Evolutionary conservation across 2,329 filamentous ascomycete species (phyloP), one percentile per base, ranked within the genome.

Genomic region (Diplodia corticola): DNA sequence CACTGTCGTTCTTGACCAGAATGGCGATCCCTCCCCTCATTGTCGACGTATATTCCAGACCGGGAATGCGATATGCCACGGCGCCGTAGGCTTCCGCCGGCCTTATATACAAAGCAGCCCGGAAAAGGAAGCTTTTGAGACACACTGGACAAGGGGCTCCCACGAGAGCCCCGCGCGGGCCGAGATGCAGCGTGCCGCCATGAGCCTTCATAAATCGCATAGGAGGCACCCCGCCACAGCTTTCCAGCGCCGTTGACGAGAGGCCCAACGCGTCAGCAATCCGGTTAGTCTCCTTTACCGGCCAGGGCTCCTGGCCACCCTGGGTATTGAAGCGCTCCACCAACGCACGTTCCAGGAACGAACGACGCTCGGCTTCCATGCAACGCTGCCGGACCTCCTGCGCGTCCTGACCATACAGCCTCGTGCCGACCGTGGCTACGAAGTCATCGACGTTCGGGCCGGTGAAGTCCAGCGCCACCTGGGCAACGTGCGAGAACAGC

Each of bases 261-360:
- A 61, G 26, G 0, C 44, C 40, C 44, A 61, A 10, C 6, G 44
- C 57, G 2, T 37, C 9, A 4, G 57, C 57, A 15, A 61, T 50
- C n/a, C 10, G 4, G n/a, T 54, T 6, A 3, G 26, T 54, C n/a
- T 13, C 13, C 12, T 35, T n/a, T 4, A 20, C 17, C 40, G 3
- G 17, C 57, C 57, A 61, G 28, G 28, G 57, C 9, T 49, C 26
- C n/a, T 49, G 40, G 10, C 6, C n/a, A 6, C 10, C 17, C 64
- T 69, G 30, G 20, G 2, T 15, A 70, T 80, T 20, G 66, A 74
- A 61, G 5, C 57, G 57, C 5, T 49, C 26, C n/a, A 24, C n/a
- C 26, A 61, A 24, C 5, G 6, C 20, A 4, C 13, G 44, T n/a
- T 50, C 30, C 3, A 61, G 24, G 9, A 15, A 13, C 12, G 24